phyloP scores from a whole-genome alignment of 192 early-diverging fungal genomes.

The Spinellus fusiger region DNA sequence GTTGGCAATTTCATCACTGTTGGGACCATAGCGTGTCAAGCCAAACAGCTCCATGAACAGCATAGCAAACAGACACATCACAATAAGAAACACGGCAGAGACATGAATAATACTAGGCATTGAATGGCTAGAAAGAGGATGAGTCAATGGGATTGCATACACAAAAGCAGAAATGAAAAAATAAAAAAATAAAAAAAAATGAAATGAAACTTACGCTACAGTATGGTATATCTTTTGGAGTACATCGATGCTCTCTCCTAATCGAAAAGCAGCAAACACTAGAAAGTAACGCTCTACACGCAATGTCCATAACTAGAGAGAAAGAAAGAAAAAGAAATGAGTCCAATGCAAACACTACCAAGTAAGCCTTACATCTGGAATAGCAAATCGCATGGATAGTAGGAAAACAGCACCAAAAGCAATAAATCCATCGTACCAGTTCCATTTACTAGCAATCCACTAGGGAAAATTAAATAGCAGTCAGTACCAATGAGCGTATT shows the following conservation, averaged over 20 bases:
- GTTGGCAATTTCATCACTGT: slow-evolving; percentile 37
- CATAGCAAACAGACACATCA: slow-evolving; percentile 42
- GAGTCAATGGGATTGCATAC: background rate
- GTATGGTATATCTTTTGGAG: slow-evolving; percentile 28
- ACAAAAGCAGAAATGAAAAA: background rate
- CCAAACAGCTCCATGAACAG: slow-evolving; percentile 56
- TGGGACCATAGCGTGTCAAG: slow-evolving; percentile 41
- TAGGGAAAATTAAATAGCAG: background rate
- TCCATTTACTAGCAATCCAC: slow-evolving; percentile 31
- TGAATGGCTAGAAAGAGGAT: slow-evolving; percentile 7
- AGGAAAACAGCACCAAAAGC: slow-evolving; percentile 15
- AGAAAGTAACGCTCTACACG: slow-evolving; percentile 25
- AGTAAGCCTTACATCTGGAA: slow-evolving; percentile 11
- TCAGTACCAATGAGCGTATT: background rate
- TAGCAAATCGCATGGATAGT: slow-evolving; percentile 15
- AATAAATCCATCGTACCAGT: slow-evolving; percentile 24
- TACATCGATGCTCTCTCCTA: slow-evolving; percentile 23
- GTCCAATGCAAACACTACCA: no score
- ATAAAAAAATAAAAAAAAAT: background rate
- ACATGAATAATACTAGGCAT: slow-evolving; percentile 28
- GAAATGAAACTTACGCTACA: slow-evolving; percentile 16
- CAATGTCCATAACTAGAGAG: slow-evolving; percentile 18
- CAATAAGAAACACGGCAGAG: slow-evolving; percentile 28
- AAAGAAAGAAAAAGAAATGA: no score
- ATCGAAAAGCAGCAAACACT: slow-evolving; percentile 22